phyloP scores from a whole-genome alignment of 73 alveolate species.

The Paramecium primaurelia region DNA sequence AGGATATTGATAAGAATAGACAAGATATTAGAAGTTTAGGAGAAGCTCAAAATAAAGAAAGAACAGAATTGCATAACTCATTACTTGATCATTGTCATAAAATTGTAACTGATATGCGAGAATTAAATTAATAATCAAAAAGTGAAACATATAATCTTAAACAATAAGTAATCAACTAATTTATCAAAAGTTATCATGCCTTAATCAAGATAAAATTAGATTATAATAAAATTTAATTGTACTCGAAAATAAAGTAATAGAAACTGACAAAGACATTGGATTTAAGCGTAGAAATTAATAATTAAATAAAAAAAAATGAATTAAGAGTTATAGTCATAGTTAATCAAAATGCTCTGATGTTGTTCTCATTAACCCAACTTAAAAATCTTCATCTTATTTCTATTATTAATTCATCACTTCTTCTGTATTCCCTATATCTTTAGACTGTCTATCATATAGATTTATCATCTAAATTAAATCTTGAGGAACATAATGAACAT shows the following conservation, averaged over 20 bases:
- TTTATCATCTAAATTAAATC: background rate
- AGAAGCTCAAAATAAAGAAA: slow-evolving; percentile 16
- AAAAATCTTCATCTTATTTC: background rate
- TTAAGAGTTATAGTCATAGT: slow-evolving; percentile 9
- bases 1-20: background rate
- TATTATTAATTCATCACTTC: background rate
- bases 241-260: background rate
- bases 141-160: slow-evolving; percentile 25
- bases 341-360: background rate
- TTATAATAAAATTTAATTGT: slow-evolving; percentile 10
- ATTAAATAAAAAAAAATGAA: slow-evolving; percentile 24
- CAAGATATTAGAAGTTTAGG: background rate
- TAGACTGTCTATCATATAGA: background rate
- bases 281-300: background rate
- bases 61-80: background rate
- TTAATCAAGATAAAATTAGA: slow-evolving; percentile 16
- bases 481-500: background rate
- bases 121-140: background rate
- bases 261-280: slow-evolving; percentile 44
- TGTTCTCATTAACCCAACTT: background rate
- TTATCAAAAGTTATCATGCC: background rate
- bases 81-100: background rate
- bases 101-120: slow-evolving; percentile 38
- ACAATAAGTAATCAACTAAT: background rate
- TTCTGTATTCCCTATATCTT: background rate